phyloP scores from a whole-genome alignment of 345 rosid genomes.

The Excoecaria cochinchinensis region DNA sequence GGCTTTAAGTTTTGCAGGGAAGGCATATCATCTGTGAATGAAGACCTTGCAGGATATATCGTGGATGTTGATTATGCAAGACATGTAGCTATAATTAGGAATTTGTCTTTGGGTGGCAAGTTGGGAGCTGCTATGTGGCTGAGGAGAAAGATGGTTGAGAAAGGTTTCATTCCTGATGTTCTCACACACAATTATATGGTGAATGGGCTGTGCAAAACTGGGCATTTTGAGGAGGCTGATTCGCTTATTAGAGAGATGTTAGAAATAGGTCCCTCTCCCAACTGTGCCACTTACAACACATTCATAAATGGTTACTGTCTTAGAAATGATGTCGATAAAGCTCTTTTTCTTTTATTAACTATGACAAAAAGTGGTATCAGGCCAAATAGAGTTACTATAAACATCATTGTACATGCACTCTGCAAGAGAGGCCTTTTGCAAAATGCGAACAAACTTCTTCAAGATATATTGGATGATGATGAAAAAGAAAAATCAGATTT shows the following conservation, averaged over 20 bases:
- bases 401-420: slow-evolving; percentile 59
- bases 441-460: slow-evolving; percentile 48
- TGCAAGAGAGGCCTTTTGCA: slow-evolving; percentile 57
- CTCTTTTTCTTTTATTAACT: slow-evolving; percentile 46
- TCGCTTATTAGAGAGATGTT: slow-evolving; percentile 60
- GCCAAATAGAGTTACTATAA: slow-evolving; percentile 63
- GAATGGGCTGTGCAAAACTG: slow-evolving; percentile 53
- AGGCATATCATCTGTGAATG: slow-evolving; percentile 33
- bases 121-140: slow-evolving; percentile 64
- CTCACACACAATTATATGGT: slow-evolving; percentile 64
- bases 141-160: slow-evolving; percentile 48
- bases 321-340: slow-evolving; percentile 50
- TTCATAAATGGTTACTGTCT: slow-evolving; percentile 60
- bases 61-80: slow-evolving; percentile 28
- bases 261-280: slow-evolving; percentile 66
- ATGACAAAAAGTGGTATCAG: slow-evolving; percentile 49
- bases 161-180: slow-evolving; percentile 56
- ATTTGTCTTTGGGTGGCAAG: slow-evolving; percentile 61
- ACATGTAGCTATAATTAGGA: slow-evolving; percentile 38
- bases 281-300: slow-evolving; percentile 58
- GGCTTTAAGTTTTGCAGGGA: slow-evolving; percentile 48
- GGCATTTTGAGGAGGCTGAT: slow-evolving; percentile 53
- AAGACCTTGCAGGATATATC: slow-evolving; percentile 15
- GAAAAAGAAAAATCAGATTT: slow-evolving; percentile 38
- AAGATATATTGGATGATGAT: slow-evolving; percentile 38